phyloP scores from a whole-genome alignment of 2,329 filamentous ascomycete genomes.

The Fusarium burgessii region DNA sequence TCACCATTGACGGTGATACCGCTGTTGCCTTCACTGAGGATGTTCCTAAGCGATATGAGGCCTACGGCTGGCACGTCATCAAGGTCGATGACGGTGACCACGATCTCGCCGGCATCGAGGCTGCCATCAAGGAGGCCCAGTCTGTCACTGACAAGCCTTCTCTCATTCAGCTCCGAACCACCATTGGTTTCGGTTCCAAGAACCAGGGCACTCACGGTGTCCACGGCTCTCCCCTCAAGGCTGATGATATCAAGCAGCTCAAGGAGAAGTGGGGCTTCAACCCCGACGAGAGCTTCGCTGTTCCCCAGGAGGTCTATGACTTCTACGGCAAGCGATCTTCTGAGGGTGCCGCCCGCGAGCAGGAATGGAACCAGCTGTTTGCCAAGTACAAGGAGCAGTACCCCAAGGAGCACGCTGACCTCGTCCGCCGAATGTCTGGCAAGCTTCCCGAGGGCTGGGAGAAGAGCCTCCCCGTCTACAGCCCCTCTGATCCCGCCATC shows the following conservation, averaged over 20 bases:
- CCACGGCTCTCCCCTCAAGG: conserved; percentile 95
- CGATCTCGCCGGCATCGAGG: conserved; percentile 89
- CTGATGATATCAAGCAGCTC: conserved; percentile 91
- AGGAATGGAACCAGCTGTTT: conserved; percentile 95
- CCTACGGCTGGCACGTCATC: conserved; percentile 95
- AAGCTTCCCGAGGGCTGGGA: conserved; percentile 97
- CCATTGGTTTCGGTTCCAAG: conserved; percentile 95
- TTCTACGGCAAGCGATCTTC: conserved; percentile 85
- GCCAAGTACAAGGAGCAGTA: conserved; percentile 85
- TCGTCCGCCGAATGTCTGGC: conserved; percentile 81
- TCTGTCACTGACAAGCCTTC: conserved; percentile 95
- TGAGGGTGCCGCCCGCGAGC: conserved; percentile 87
- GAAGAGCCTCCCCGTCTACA: conserved; percentile 92
- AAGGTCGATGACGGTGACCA: conserved; percentile 88
- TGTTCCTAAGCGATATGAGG: conserved; percentile 91
- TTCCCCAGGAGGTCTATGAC: conserved; percentile 96
- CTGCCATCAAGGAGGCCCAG: conserved; percentile 86
- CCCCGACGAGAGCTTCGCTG: conserved; percentile 90
- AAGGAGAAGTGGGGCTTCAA: conserved; percentile 98
- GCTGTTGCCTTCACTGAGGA: conserved; percentile 98
- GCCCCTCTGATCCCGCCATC: conserved; percentile 82
- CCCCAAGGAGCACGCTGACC: conserved; percentile 83
- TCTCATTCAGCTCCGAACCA: conserved; percentile 96
- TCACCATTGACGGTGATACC: conserved; percentile 94
- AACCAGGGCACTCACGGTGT: conserved; percentile 95